These are phyloP conservation scores for Stylosanthes scabra DNA, from an alignment of 331 rosid species.

Conservation along the genomic window DNA sequence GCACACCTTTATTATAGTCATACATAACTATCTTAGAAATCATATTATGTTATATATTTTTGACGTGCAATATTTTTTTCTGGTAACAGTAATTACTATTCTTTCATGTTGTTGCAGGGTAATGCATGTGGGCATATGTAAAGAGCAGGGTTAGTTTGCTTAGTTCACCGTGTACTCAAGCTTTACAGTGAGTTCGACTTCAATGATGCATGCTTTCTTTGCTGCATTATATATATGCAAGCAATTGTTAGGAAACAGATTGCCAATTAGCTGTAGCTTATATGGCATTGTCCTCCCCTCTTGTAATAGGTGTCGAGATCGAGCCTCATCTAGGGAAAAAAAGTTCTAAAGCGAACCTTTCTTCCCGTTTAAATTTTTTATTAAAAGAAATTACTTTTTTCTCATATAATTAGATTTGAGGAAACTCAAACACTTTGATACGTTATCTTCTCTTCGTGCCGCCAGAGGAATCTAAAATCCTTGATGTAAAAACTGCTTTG, in stretches of 20 bases:
- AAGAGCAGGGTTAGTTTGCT: not conserved
- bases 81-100: not conserved
- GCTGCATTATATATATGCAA: not conserved
- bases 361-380: too few relatives aligned
- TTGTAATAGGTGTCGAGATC: too few relatives aligned
- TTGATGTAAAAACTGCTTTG: not conserved
- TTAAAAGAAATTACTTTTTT: slow-evolving; percentile 2
- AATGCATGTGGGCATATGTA: not conserved
- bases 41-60: too few relatives aligned
- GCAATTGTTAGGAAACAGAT: not conserved
- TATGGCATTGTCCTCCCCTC: too few relatives aligned
- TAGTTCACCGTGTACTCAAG: not conserved
- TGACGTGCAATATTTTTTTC: not conserved
- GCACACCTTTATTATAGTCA: not conserved
- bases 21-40: not conserved
- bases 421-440: not conserved
- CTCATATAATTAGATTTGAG: not conserved
- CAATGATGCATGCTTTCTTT: not conserved
- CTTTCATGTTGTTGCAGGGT: slow-evolving; percentile 3
- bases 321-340: too few relatives aligned
- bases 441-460: not conserved
- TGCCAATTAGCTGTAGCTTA: not conserved
- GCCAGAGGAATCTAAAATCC: not conserved
- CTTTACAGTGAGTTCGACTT: not conserved
- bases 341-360: not conserved